Conservation (phyloP, 768 basidiomycete genomes). For the Pluteus cervinus region DNA sequence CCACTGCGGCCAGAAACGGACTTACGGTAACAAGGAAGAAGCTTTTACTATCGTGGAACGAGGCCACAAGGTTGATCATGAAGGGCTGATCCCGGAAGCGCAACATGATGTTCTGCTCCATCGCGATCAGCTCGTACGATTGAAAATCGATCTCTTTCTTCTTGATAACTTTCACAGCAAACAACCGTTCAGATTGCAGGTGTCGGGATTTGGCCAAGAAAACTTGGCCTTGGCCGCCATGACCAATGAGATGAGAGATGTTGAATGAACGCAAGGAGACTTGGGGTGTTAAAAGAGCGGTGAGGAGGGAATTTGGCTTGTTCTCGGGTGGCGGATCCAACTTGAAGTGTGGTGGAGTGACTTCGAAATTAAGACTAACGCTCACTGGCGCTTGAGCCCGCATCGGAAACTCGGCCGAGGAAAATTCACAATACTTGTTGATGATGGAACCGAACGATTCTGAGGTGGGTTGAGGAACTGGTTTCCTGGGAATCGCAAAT, state of each 20-base stretch:
- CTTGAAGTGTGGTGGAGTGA: no score
- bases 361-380: no score
- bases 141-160: slow-evolving; percentile 1
- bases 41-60: slow-evolving; percentile 10
- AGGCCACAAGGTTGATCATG: slow-evolving; percentile 9
- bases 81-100: slow-evolving; percentile 6
- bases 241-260: slow-evolving; percentile 6
- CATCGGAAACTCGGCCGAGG: neutral
- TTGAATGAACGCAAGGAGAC: slow-evolving; percentile 4
- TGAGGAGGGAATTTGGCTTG: no score
- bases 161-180: slow-evolving; percentile 10
- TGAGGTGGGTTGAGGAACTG: slow-evolving; percentile 1
- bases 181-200: neutral
- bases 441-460: no score
- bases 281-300: no score
- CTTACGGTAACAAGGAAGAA: slow-evolving; percentile 14
- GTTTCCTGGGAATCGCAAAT: neutral
- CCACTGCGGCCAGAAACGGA: neutral
- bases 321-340: no score
- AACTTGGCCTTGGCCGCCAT: slow-evolving; percentile 12
- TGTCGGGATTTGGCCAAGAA: slow-evolving; percentile 6
- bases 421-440: neutral
- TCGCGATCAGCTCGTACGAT: neutral
- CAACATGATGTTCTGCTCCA: slow-evolving; percentile 11
- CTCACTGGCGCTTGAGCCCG: slow-evolving; percentile 3